Evolutionary conservation across 768 basidiomycete species (phyloP).

Genomic region (Amanita pallidorosea): DNA sequence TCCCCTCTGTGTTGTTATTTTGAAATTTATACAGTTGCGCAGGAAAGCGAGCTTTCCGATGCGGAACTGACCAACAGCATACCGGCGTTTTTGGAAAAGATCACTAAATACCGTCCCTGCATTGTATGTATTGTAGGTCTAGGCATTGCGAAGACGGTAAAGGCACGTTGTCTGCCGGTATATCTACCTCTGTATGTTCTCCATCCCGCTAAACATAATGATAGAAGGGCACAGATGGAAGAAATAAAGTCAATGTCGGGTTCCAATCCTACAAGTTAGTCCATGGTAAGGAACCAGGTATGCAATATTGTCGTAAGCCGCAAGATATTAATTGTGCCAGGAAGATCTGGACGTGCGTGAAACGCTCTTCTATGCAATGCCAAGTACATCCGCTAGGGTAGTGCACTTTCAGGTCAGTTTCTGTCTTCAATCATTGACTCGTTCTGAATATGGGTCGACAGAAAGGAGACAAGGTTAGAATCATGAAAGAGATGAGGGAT

Average conservation of each 20-base stretch:
- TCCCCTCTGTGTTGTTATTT: background rate
- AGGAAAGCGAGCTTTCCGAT: slow-evolving; percentile 46
- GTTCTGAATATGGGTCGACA: background rate
- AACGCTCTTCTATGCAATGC: slow-evolving; percentile 67
- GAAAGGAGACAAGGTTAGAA: slow-evolving; percentile 4
- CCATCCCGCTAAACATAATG: background rate
- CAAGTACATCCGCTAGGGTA: slow-evolving; percentile 69
- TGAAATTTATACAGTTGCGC: background rate
- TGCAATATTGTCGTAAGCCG: background rate
- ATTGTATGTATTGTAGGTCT: slow-evolving; percentile 76
- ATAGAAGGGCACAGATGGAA: slow-evolving; percentile 7
- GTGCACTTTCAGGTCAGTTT: slow-evolving; percentile 54
- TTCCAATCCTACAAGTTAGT: slow-evolving; percentile 43
- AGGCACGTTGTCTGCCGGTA: slow-evolving; percentile 16
- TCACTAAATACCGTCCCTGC: slow-evolving; percentile 43
- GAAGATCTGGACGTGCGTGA: slow-evolving; percentile 18
- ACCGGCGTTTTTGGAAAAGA: slow-evolving; percentile 47
- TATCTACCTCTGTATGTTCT: slow-evolving; percentile 5
- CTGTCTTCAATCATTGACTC: background rate
- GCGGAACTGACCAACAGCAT: slow-evolving; percentile 45
- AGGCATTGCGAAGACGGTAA: slow-evolving; percentile 36
- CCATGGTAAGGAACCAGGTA: slow-evolving; percentile 17
- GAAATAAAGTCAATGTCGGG: slow-evolving; percentile 17
- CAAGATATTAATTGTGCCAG: background rate
- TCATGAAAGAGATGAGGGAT: slow-evolving; percentile 2